Base-by-base conservation (phyloP, 1,139 yeast species). In the Geotrichum bryndzae region DNA sequence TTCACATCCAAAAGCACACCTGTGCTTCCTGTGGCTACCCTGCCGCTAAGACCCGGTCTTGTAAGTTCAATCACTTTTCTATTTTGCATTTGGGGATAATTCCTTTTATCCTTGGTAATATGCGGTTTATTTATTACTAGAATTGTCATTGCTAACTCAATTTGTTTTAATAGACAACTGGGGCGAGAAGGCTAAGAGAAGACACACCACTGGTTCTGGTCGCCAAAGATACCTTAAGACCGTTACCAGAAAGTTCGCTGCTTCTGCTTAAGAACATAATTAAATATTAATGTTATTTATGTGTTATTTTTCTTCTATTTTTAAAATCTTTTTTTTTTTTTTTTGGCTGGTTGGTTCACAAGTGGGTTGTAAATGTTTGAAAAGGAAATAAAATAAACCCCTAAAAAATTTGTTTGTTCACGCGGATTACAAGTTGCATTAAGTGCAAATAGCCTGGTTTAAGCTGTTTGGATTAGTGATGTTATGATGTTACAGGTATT, bases 191-290 rank as follows among this genome's bases (percentile, higher is more conserved):
- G 97, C 98, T 78, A 90, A 92, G 88, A 90, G 99, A 90, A 91
- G 99, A 90, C 88, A 90, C 83, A 94, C 99, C 75, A 92, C 98
- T 74, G 99, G 99, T 85, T 87, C 98, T 80, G 99, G 99, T 82
- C 96, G 99, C 85, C 91, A 91, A 96, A 84, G 94, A 81, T 86
- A 94, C 90, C 87, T 95, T 82, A 94, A 92, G 86, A 88, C 86
- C 82, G 96, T 94, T 75, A 82, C 95, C 74, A 90, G 97, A 86
- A 90, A 92, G 85, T 94, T 92, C 88, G 33, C 33, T 29, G 33
- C 33, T 29, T 29, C 33, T 29, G 33, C 33, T 29, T 29, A 29
- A 29, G 45, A 38, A 38, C 45, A 38, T 38, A 38, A 38, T 38
- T 38, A 38, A 38, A 38, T 38, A 38, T 38, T 38, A 38, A 38